Base-by-base conservation (phyloP, 495 filamentous ascomycete genomes). In the Tirmania nivea region DNA sequence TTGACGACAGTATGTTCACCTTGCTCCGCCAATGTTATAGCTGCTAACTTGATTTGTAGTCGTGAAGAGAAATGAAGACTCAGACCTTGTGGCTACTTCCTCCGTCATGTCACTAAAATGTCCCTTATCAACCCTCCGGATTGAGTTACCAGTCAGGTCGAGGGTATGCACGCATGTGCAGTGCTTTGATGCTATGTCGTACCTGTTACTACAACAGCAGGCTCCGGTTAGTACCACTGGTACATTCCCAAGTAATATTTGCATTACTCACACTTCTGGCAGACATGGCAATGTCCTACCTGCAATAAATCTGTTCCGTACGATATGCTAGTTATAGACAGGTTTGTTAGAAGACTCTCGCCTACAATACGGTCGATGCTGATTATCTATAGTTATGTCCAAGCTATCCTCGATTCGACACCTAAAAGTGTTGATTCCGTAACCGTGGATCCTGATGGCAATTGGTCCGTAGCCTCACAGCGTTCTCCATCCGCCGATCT, bases 141-240 rank as follows among this genome's bases (percentile, higher is more conserved):
- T 97, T 35, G 73, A 77, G 25, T 70, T 81, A 20, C 90, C 90
- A 9, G 83, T 84, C 59, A 79, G 90, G 42, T 86, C 83, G 2
- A 71, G 77, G 9, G 63, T 79, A 20, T 97, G 90, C 65, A 81
- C 74, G 8, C 90, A 97, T 68, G 86, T 88, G 42, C 85, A 90
- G 60, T 96, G 90, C 61, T 96, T 96, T 63, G 90, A 97, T 66
- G 90, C 81, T n/a, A 78, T 77, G 2, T 92, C 86, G 2, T 97
- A 94, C 59, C 71, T 97, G 12, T 85, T 94, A 59, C 64, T 97
- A 37, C 87, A 95, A 61, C 87, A 95, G 65, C 90, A 97, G 70
- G 88, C 84, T 0, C 89, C 90, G 25, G 61, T 64, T 57, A 14
- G 52, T 8, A 50, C 21, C 49, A 20, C 31, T 48, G 20, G 8